phyloP scores from a whole-genome alignment of 1,284 basidiomycete genomes.

The Rhodotorula sp. region DNA sequence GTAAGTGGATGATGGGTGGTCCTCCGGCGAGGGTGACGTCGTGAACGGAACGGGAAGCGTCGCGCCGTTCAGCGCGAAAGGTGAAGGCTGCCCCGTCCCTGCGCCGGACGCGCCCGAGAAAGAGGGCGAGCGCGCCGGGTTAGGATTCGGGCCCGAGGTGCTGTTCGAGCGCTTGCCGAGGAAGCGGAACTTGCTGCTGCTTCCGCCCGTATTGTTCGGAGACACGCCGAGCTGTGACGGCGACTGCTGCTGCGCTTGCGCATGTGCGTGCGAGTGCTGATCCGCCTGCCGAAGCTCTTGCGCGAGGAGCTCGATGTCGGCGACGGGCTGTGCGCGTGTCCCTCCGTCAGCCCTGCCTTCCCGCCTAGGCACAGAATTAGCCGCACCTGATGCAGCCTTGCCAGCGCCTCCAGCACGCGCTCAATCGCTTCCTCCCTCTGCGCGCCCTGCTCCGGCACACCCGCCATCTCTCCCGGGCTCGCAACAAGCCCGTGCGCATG shows the following conservation, averaged over 20 bases:
- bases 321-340: constrained; percentile 25
- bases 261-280: too few relatives aligned
- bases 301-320: constrained; percentile 38
- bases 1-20: background rate
- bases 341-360: background rate
- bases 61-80: background rate
- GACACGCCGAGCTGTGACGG: background rate
- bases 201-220: background rate
- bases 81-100: background rate
- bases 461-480: background rate
- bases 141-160: background rate
- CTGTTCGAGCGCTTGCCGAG: constrained; percentile 32
- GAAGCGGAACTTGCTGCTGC: constrained; percentile 25
- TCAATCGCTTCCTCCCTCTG: background rate
- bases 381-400: background rate
- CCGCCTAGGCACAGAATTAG: background rate
- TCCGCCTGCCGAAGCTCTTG: constrained; percentile 23
- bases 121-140: background rate
- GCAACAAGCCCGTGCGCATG: background rate
- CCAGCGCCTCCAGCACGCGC: background rate
- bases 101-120: background rate
- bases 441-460: background rate
- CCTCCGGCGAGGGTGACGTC: background rate
- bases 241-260: constrained; percentile 17
- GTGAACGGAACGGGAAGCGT: background rate